Evolutionary conservation across 208 protist genomes (phyloP).

Genomic region (Trypanosoma caninum): DNA sequence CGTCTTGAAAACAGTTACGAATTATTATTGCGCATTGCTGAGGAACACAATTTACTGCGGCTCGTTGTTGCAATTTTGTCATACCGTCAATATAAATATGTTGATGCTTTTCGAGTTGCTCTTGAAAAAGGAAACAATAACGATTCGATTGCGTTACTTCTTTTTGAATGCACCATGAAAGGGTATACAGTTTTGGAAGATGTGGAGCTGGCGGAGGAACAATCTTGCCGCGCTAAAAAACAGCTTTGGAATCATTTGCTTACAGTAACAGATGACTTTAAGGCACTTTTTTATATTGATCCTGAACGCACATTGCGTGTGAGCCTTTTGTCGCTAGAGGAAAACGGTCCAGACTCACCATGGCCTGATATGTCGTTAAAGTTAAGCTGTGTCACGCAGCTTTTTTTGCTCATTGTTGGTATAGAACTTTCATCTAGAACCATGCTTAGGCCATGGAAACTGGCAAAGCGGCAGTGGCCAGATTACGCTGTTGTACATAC

Average conservation of each 20-base stretch:
- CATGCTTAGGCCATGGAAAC: slow-evolving; percentile 23
- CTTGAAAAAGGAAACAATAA: slow-evolving; percentile 13
- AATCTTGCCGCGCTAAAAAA: slow-evolving; percentile 13
- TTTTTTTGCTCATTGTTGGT: slow-evolving; percentile 16
- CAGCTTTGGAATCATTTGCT: slow-evolving; percentile 41
- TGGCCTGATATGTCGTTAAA: slow-evolving; percentile 24
- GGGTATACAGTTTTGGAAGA: slow-evolving; percentile 12
- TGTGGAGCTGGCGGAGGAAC: background rate
- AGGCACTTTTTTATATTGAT: slow-evolving; percentile 32
- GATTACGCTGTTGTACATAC: slow-evolving; percentile 40
- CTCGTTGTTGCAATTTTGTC: slow-evolving; percentile 50
- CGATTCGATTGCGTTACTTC: slow-evolving; percentile 8
- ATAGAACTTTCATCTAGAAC: slow-evolving; percentile 8
- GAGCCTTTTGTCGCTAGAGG: slow-evolving; percentile 36
- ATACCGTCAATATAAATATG: slow-evolving; percentile 40
- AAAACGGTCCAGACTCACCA: slow-evolving; percentile 33
- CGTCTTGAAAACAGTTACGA: slow-evolving; percentile 41
- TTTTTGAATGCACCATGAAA: slow-evolving; percentile 25
- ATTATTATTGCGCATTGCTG: slow-evolving; percentile 40
- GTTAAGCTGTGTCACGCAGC: background rate
- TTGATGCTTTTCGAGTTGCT: slow-evolving; percentile 49
- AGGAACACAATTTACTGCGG: slow-evolving; percentile 36
- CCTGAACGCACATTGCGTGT: slow-evolving; percentile 29
- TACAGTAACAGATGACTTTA: slow-evolving; percentile 9
- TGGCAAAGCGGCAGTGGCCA: slow-evolving; percentile 43